phyloP scores from a whole-genome alignment of 805 yeast species.

The Lipomyces yamadae region DNA sequence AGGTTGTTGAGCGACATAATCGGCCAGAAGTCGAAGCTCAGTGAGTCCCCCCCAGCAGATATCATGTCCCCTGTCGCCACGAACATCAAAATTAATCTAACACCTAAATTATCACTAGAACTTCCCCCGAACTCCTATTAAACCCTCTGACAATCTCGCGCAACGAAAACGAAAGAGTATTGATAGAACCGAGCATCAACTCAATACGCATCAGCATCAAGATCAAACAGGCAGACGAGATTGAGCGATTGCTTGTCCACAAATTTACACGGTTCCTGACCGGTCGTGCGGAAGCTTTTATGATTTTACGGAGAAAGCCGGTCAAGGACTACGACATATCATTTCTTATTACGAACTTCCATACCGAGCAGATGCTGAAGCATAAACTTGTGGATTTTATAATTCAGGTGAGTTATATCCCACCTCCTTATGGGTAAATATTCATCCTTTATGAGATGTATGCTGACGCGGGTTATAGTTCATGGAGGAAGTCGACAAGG shows the following conservation, averaged over 20 bases:
- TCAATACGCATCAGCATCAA: conserved; percentile 88
- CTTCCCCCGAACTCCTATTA: conserved; percentile 80
- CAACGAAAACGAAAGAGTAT: conserved; percentile 88
- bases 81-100: conserved; percentile 2
- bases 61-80: neutral
- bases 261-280: conserved; percentile 93
- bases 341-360: conserved; percentile 89
- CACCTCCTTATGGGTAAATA: neutral
- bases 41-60: conserved; percentile 23
- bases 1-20: conserved; percentile 94
- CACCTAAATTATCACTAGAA: conserved; percentile 45
- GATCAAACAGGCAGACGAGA: conserved; percentile 97
- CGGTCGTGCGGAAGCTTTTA: conserved; percentile 93
- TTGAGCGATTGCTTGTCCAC: conserved; percentile 91
- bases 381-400: conserved; percentile 94
- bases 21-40: conserved; percentile 92
- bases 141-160: conserved; percentile 90
- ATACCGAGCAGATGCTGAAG: conserved; percentile 94
- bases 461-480: conserved; percentile 49
- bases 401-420: conserved; percentile 57
- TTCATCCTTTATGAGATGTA: neutral
- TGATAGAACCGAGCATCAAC: conserved; percentile 93
- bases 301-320: conserved; percentile 88
- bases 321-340: conserved; percentile 91
- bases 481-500: conserved; percentile 99